Evolutionary conservation across 2,329 filamentous ascomycete species (phyloP).

Genomic region (Fusarium neocosmosporiellum): DNA sequence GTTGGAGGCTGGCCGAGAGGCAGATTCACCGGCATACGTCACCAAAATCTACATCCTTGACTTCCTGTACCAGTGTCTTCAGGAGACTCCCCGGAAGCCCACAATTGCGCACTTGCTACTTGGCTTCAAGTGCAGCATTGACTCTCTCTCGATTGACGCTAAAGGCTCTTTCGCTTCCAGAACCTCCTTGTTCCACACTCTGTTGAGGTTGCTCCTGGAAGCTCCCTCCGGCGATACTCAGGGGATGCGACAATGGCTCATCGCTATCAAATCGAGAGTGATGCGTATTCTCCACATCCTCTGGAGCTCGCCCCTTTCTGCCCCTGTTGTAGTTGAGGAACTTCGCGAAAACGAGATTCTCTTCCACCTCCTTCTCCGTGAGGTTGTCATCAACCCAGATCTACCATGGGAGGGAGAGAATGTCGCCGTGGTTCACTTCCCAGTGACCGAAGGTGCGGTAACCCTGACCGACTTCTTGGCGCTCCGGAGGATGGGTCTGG

Average conservation of each 20-base stretch:
- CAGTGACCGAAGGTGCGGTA: slow-evolving; percentile 73
- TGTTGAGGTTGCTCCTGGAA: slow-evolving; percentile 77
- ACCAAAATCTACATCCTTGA: slow-evolving; percentile 88
- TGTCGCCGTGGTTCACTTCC: slow-evolving; percentile 72
- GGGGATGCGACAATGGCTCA: slow-evolving; percentile 74
- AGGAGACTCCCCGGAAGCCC: slow-evolving; percentile 78
- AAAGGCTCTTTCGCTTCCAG: slow-evolving; percentile 77
- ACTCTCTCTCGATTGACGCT: slow-evolving; percentile 74
- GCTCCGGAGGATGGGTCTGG: slow-evolving; percentile 80
- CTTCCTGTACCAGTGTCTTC: slow-evolving; percentile 84
- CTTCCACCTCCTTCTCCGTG: slow-evolving; percentile 78
- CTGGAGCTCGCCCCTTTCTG: slow-evolving; percentile 85
- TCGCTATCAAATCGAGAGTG: slow-evolving; percentile 74
- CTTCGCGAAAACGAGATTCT: slow-evolving; percentile 83
- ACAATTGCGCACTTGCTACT: slow-evolving; percentile 92
- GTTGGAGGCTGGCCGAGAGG: slow-evolving; percentile 79
- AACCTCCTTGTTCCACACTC: slow-evolving; percentile 84
- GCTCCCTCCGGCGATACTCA: slow-evolving; percentile 73
- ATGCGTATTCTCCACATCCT: slow-evolving; percentile 82
- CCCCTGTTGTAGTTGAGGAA: slow-evolving; percentile 78
- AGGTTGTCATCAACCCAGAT: slow-evolving; percentile 75
- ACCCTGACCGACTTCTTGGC: slow-evolving; percentile 82
- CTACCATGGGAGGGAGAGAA: slow-evolving; percentile 79
- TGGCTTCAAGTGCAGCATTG: slow-evolving; percentile 83
- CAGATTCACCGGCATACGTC: slow-evolving; percentile 77